phyloP scores from a whole-genome alignment of 805 yeast species.

The Candida ponderosae region DNA sequence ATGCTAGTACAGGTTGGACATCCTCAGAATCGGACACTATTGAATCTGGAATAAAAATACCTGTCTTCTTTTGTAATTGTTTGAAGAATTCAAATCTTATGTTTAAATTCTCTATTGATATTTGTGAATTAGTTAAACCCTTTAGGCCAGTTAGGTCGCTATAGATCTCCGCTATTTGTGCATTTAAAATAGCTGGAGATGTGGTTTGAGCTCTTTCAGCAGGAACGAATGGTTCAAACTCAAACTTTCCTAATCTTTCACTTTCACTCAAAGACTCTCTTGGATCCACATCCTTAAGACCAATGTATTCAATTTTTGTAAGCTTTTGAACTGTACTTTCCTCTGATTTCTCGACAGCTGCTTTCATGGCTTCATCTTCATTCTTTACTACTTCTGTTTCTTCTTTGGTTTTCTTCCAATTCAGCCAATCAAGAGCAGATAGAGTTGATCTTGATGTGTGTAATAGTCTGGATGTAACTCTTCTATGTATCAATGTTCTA shows the following conservation, averaged over 20 bases:
- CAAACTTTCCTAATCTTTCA: background rate
- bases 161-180: background rate
- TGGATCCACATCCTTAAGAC: background rate
- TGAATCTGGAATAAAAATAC: slow-evolving; percentile 23
- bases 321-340: background rate
- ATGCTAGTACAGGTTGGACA: slow-evolving; percentile 18
- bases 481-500: background rate
- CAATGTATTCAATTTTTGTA: background rate
- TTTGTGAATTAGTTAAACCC: background rate
- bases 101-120: slow-evolving; percentile 9
- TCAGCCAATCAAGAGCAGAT: background rate
- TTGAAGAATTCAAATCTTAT: slow-evolving; percentile 23
- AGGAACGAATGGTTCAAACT: background rate
- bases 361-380: background rate
- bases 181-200: background rate
- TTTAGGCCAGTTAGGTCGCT: background rate
- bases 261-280: background rate
- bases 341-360: background rate
- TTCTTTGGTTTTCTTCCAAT: background rate
- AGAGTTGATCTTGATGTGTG: background rate
- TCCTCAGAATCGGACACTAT: slow-evolving; percentile 18
- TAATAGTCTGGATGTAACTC: background rate
- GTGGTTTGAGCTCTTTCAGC: background rate
- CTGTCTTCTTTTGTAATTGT: slow-evolving; percentile 22
- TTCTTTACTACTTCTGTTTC: background rate